Evolutionary conservation across 805 yeast species (phyloP), one percentile per base, ranked within the genome.

Genomic region (Helenozyma baotianmanensis): DNA sequence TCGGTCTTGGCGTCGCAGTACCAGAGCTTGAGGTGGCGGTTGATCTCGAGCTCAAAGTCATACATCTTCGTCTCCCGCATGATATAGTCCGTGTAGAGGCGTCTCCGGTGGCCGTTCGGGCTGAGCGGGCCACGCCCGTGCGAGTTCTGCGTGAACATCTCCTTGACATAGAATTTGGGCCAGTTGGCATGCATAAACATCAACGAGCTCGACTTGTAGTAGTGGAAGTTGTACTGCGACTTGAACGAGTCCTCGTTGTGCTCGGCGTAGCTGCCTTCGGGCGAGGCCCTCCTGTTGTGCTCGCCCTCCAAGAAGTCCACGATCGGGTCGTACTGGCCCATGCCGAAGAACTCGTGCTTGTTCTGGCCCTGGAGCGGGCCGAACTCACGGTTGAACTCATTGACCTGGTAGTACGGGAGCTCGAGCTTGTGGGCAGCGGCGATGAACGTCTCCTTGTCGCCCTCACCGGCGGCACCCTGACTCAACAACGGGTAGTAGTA

Each of bases 401-500:
- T 40, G 12, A 64, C 68, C 44, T 61, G 62, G 42, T 62, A 60
- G 42, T 58, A 64, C 1, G 68, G 64, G 19, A 57, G 48, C 5
- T 43, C 45, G 22, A 64, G 45, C 40, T 55, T 58, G 38, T 62
- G 68, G 11, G 68, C 66, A 1, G 69, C 68, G 1, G 70, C 65
- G 11, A 63, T 48, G 33, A 64, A 62, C 9, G 69, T 64, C 35
- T 64, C 70, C 38, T 62, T 62, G 37, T 64, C 70, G 16, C 70
- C 70, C 43, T 59, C 64, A 3, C 69, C 70, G 2, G 65, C 67
- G 1, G 65, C 64, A 6, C 70, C 70, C 43, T 64, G 70, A 38
- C 54, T 54, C 16, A 63, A 47, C 32, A 64, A 50, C 9, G 68
- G 59, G 39, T 64, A 64, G 46, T 49, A 64, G 39, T 50, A 58